These are phyloP conservation scores for Phytophthora hybrid DNA, from an alignment of 352 stramenopile genomes.

Conservation along the genomic window DNA sequence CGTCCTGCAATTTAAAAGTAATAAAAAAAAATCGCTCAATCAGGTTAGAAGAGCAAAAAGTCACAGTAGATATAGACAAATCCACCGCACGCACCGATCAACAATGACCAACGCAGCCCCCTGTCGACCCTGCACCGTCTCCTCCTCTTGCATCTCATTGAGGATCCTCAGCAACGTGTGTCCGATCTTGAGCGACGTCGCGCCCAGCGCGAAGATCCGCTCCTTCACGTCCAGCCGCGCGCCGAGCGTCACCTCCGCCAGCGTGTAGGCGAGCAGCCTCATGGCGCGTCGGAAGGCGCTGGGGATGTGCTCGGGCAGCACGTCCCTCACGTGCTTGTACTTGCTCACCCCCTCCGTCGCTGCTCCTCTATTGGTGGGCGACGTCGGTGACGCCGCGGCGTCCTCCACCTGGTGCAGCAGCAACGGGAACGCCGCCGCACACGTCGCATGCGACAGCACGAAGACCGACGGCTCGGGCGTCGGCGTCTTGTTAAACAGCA, in stretches of 20 bases:
- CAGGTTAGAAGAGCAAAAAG: background rate
- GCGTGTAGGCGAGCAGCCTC: constrained; percentile 69
- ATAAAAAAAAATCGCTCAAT: background rate
- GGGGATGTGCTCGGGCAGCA: constrained; percentile 74
- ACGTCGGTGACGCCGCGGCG: constrained; percentile 7
- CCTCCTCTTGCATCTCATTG: constrained; percentile 65
- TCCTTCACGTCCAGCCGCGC: constrained; percentile 70
- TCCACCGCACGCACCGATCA: constrained; percentile 52
- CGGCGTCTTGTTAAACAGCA: constrained; percentile 55
- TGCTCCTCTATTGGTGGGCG: constrained; percentile 15
- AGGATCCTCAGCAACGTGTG: constrained; percentile 77
- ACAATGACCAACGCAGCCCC: constrained; percentile 70
- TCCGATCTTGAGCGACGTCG: constrained; percentile 81
- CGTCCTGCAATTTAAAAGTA: constrained; percentile 45
- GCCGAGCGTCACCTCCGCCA: constrained; percentile 64
- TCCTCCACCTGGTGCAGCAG: constrained; percentile 62
- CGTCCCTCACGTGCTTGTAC: constrained; percentile 74
- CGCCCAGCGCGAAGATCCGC: constrained; percentile 73
- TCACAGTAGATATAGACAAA: background rate
- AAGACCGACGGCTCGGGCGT: constrained; percentile 71
- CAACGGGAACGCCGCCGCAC: constrained; percentile 74
- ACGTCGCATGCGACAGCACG: constrained; percentile 73
- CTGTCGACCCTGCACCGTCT: constrained; percentile 51
- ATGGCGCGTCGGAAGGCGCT: constrained; percentile 65
- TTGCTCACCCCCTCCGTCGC: constrained; percentile 16